These are phyloP conservation scores for Neopestalotiopsis rosae DNA, from an alignment of 2,329 filamentous ascomycete genomes.

Conservation along the genomic window DNA sequence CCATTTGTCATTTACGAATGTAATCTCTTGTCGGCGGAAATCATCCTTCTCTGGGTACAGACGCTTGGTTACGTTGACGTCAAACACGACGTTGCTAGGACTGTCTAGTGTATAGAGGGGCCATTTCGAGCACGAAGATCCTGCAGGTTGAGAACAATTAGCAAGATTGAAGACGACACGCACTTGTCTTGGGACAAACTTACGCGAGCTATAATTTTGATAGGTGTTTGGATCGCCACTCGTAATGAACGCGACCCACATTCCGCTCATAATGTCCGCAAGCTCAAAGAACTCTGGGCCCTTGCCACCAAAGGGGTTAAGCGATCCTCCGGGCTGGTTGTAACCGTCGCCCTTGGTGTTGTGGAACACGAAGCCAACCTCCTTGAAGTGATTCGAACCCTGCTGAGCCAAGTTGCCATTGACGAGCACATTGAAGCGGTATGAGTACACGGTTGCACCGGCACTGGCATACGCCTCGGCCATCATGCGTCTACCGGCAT, in stretches of 20 bases:
- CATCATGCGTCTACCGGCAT: constrained; percentile 54
- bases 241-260: constrained; percentile 58
- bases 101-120: constrained; percentile 45
- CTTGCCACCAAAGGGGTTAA: constrained; percentile 43
- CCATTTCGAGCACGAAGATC: constrained; percentile 39
- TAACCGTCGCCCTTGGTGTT: constrained; percentile 56
- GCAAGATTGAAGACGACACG: background rate
- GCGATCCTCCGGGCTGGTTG: constrained; percentile 36
- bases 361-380: constrained; percentile 60
- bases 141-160: background rate
- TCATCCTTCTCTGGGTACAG: constrained; percentile 50
- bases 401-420: constrained; percentile 31
- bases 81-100: constrained; percentile 55
- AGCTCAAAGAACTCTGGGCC: constrained; percentile 47
- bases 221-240: constrained; percentile 49
- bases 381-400: constrained; percentile 47
- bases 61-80: constrained; percentile 50
- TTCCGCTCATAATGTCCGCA: constrained; percentile 52
- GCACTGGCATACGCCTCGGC: constrained; percentile 41
- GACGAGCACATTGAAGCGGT: constrained; percentile 49
- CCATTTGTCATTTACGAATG: constrained; percentile 40
- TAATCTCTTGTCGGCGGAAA: constrained; percentile 51
- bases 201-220: background rate
- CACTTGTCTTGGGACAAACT: background rate
- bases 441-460: constrained; percentile 56